Percentiles rank a stretch among this genome's conserved stretches.
Conservation (phyloP, 257 asterid genomes). For the Cynanchum wilfordii region DNA sequence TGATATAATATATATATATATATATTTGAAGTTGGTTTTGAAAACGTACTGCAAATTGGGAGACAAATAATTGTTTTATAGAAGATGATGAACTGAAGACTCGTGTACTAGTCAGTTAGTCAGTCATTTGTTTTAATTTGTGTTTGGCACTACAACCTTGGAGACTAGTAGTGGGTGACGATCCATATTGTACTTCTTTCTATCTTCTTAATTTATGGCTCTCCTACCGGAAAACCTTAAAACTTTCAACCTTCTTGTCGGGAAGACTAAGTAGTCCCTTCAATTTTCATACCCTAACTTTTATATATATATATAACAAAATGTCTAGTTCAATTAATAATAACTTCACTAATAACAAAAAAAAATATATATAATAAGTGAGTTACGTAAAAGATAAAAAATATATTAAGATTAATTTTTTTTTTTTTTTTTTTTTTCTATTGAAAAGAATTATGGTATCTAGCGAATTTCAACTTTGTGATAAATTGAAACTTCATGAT, state of each 20-base stretch:
- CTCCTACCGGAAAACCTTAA: background rate
- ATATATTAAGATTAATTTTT: no score
- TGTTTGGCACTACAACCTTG: background rate
- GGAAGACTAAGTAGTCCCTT: background rate
- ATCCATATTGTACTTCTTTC: no score
- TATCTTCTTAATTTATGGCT: no score
- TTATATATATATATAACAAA: background rate
- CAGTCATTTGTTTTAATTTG: background rate
- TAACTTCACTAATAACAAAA: no score
- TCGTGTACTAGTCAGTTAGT: background rate
- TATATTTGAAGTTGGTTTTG: background rate
- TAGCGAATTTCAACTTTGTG: background rate
- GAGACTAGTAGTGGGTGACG: no score
- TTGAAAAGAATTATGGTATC: no score
- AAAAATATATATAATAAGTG: no score
- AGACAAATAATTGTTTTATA: background rate
- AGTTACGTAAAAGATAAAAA: no score
- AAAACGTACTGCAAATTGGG: background rate
- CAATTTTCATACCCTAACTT: background rate
- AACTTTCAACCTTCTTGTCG: background rate
- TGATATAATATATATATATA: no score
- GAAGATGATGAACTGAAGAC: background rate
- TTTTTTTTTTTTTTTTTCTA: no score
- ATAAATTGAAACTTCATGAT: background rate
- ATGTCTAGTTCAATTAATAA: no score